Base-by-base conservation (phyloP, 331 rosid genomes). In the Erythrophleum ivorense region DNA sequence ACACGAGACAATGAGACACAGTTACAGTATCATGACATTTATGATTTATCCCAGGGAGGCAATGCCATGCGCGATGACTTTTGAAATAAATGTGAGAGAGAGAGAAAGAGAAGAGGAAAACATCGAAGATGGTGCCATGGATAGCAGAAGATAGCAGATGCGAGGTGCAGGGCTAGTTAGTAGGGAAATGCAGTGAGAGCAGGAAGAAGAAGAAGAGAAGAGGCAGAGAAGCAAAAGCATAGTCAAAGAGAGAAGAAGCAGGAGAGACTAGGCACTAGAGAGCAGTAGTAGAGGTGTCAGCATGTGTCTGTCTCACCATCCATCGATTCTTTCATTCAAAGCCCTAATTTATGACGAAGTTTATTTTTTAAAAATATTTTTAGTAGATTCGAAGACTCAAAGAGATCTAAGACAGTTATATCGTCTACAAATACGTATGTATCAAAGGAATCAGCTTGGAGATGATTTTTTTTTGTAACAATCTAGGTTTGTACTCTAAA, bases 201-300 rank as follows among this genome's bases (percentile, higher is more conserved):
- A 41, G 68, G 18, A 19, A 50, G 40, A 45, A 18, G 38, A 31
- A 69, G 50, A 0, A 34, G 29, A 10, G 18, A 38, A 29, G 10
- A 19, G 29, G 9, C 7, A 33, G 19, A 12, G 63, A 41, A 31
- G 52, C 76, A 81, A 74, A 65, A 75, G 58, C 54, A 52, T 58
- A n/a, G 63, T 6, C 11, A 24, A 45, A 58, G 77, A 70, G 52
- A 72, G 40, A 73, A 49, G 74, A 60, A 33, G 74, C 75, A 70
- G 31, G 46, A 82, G 77, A 82, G 65, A 67, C 80, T 73, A 63
- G 88, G 87, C 83, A 81, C 87, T 79, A 88, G 88, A 81, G 76
- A 74, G 64, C 66, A 76, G 71, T 68, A 18, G 7, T 49, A 71
- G 59, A 71, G 21, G 8, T 71, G 43, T 71, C 76, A 48, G 45